phyloP scores from a whole-genome alignment of 139 green algal species.

The Volvox reticuliferus region DNA sequence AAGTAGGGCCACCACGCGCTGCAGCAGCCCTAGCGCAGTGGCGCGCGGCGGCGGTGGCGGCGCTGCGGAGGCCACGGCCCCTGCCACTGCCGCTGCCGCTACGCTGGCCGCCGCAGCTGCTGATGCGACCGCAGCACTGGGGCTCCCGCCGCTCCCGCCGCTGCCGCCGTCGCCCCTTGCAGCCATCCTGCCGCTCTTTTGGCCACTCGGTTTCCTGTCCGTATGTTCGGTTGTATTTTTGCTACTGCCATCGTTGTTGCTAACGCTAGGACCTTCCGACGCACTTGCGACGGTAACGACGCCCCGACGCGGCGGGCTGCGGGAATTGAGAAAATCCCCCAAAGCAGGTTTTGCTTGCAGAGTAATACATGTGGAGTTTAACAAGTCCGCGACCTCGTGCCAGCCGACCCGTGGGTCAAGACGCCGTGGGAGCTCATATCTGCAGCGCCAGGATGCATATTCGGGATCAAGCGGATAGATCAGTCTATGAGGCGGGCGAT shows the following conservation, averaged over 20 bases:
- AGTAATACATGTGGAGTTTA: no score
- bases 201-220: no score
- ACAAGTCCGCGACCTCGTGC: no score
- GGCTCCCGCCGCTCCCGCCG: background rate
- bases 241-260: background rate
- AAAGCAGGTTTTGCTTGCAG: no score
- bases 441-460: no score
- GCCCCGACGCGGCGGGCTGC: no score
- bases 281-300: background rate
- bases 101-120: background rate
- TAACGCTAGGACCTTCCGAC: background rate
- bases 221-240: background rate
- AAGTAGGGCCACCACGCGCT: constrained; percentile 36
- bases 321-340: no score
- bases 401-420: no score
- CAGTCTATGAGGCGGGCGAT: no score
- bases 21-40: background rate
- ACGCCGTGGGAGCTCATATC: no score
- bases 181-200: background rate
- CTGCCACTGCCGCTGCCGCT: background rate
- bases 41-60: background rate
- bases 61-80: constrained; percentile 6
- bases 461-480: no score
- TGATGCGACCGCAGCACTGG: background rate
- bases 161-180: background rate